Base-by-base conservation (phyloP, 495 filamentous ascomycete genomes). In the Penicillium antarcticum region DNA sequence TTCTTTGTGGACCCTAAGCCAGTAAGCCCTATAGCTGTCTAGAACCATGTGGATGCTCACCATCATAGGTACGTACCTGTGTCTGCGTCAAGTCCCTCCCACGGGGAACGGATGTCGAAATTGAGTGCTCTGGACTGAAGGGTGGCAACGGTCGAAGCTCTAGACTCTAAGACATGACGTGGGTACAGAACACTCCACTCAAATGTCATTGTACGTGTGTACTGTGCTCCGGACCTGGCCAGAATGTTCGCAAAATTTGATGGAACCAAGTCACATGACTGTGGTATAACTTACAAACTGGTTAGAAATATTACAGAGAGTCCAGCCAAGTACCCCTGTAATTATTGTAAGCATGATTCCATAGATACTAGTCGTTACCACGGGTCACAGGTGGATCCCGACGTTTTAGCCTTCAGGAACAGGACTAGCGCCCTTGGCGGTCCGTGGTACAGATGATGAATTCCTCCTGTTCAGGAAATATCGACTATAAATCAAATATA, bases 81-180 rank as follows among this genome's bases (percentile, higher is more conserved):
- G 83, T 89, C 26, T 80, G 81, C 5, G 86, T 87, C 16, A 76
- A 83, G 62, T 79, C 82, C 47, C 69, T 88, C 42, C 84, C 85
- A 0, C 55, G 81, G 48, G 78, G 77, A 7, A 81, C 84, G 4
- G 84, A 87, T 69, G 84, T 89, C 5, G 86, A 88, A 70, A 87
- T 89, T 58, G 84, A 88, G 64, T 87, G 82, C 56, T 58, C 65
- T 24, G 65, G 51, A 8, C 32, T 68, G 44, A 48, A 42, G 21
- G 29, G 36, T 39, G 33, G 47, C 23, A 43, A 26, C 34, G 26
- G 45, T 19, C 49, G 50, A n/a, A 53, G 50, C 41, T 53, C 50
- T 53, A 53, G 36, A 41, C 50, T 53, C 16, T 53, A 23, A 53
- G 26, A 19, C 14, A 33, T 41, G 46, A 42, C 31, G 38, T 49